Conservation (phyloP, 345 rosid species). For the Bruguiera gymnorhiza region DNA sequence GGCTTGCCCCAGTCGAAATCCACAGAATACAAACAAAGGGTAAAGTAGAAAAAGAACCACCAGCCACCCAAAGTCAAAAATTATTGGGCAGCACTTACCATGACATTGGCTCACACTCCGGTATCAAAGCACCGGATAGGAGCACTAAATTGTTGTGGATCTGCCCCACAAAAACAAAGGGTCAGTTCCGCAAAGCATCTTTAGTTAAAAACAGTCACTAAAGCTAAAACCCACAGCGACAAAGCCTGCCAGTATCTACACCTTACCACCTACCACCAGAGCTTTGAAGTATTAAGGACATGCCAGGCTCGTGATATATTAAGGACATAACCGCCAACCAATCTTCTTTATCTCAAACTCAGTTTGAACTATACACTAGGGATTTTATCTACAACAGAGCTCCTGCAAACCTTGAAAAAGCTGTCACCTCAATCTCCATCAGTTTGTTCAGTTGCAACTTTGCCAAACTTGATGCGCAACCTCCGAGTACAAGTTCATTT, state of each 20-base stretch:
- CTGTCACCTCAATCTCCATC: slow-evolving; percentile 17
- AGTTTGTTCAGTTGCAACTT: slow-evolving; percentile 14
- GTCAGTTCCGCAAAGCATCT: slow-evolving; percentile 46
- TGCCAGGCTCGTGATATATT: neutral
- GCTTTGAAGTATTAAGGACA: slow-evolving; percentile 4
- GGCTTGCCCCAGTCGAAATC: too few species aligned
- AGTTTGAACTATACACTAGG: slow-evolving; percentile 28
- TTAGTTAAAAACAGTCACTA: slow-evolving; percentile 44
- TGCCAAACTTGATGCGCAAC: slow-evolving; percentile 14
- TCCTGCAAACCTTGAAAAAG: slow-evolving; percentile 11
- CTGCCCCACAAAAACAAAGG: slow-evolving; percentile 40
- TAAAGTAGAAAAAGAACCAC: neutral
- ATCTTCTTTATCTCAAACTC: slow-evolving; percentile 6
- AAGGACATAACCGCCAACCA: slow-evolving; percentile 11
- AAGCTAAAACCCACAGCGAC: slow-evolving; percentile 15
- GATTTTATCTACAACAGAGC: slow-evolving; percentile 34
- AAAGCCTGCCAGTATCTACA: slow-evolving; percentile 29
- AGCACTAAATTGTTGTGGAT: slow-evolving; percentile 14
- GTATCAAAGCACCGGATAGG: neutral
- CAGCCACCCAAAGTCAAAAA: slow-evolving; percentile 36
- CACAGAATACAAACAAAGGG: too few species aligned
- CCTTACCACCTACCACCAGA: slow-evolving; percentile 21
- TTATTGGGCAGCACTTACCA: slow-evolving; percentile 25
- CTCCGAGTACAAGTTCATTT: slow-evolving; percentile 6
- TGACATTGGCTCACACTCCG: neutral